Conservation (phyloP, 83 land plant species). For the Thuja plicata region DNA sequence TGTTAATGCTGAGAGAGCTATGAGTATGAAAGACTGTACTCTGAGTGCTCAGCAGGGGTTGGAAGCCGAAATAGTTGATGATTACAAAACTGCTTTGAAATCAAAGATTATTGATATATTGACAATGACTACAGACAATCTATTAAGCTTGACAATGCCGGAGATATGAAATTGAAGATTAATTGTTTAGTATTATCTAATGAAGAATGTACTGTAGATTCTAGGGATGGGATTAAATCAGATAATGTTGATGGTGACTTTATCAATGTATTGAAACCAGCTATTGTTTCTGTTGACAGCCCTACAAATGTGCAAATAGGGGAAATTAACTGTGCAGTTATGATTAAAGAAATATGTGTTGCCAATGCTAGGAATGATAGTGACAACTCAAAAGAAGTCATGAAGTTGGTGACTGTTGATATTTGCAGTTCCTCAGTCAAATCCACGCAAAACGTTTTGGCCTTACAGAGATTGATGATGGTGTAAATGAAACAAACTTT, state of each 20-base stretch:
- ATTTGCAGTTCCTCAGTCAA: too few species aligned
- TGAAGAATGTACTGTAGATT: not conserved
- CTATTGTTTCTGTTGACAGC: not conserved
- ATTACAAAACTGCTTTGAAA: not conserved
- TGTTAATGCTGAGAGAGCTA: not conserved
- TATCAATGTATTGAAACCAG: not conserved
- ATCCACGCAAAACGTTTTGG: too few species aligned
- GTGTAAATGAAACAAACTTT: too few species aligned
- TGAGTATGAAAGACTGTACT: not conserved
- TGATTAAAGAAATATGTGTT: not conserved
- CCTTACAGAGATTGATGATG: not conserved
- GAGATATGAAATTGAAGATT: not conserved
- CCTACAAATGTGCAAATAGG: not conserved
- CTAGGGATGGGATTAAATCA: not conserved
- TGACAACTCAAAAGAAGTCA: not conserved
- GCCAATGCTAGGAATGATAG: slow-evolving; percentile 1
- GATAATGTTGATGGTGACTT: not conserved
- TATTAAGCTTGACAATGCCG: not conserved
- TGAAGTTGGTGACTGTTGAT: not conserved
- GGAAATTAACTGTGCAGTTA: not conserved
- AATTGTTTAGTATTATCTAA: too few species aligned
- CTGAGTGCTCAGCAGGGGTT: not conserved
- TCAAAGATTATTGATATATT: not conserved
- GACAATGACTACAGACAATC: not conserved
- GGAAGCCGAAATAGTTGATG: not conserved